Evolutionary conservation across 345 rosid genomes (phyloP), one percentile per base, ranked within the genome.

Genomic region (Dimocarpus longan): DNA sequence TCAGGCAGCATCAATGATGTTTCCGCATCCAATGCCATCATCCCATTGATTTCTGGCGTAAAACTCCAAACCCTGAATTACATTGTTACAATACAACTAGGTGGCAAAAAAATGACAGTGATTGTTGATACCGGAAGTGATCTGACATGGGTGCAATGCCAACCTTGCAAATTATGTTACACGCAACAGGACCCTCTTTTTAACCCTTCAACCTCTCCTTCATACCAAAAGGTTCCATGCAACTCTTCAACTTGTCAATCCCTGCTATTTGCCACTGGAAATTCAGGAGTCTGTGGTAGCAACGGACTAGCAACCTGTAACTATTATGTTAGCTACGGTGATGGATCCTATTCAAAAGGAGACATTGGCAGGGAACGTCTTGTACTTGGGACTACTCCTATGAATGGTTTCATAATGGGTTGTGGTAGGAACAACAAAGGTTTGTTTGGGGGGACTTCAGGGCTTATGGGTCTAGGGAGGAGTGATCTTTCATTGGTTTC

Each of bases 61-160:
- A 87, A 82, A 63, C 91, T 93, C 24, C 79, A 88, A 68, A 90
- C 91, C 15, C 79, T 95, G 12, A 93, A 95, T 83, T 95, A 95
- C 89, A 82, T 92, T 16, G 99, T 90, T 60, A 81, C 88, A 37
- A 79, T 95, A 37, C 84, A 84, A 28, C 40, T 95, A 63, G 97
- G 94, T 2, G 89, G 90, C 19, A 73, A 46, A 69, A 88, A 90
- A 39, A 82, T 90, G 91, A 90, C 84, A 26, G 86, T 92, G 54
- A 92, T 95, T 28, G 95, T 91, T 12, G 98, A 95, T 75, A 95
- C 97, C 0, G 99, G 99, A 70, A 95, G 99, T 69, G 99, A 95
- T 77, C 85, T 95, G 82, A 93, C 95, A 4, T 95, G 99, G 99
- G 91, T 95, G 60, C 99, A 93, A 73, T 95, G 99, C 83, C 92